These are phyloP conservation scores for Gaillardinia entomophila DNA, from an alignment of 805 yeast species.

Conservation along the genomic window DNA sequence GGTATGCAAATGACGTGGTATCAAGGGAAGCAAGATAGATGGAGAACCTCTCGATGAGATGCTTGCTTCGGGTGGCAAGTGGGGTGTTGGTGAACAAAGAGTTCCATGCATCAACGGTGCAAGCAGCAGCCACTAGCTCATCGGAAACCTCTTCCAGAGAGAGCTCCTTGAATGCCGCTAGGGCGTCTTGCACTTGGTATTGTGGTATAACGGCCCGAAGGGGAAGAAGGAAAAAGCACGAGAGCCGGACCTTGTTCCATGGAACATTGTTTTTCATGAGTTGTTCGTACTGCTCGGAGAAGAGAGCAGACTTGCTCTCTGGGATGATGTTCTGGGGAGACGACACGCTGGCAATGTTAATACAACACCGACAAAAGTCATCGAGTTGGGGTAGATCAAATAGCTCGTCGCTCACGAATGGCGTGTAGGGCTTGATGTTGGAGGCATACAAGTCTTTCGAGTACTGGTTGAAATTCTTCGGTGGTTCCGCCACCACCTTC, in stretches of 20 bases:
- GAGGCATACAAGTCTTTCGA: constrained; percentile 4
- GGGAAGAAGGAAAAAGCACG: constrained; percentile 14
- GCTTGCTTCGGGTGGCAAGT: neutral
- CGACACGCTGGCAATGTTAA: constrained; percentile 7
- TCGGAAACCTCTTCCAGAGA: constrained; percentile 1
- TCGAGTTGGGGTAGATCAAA: constrained; percentile 6
- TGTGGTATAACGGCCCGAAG: constrained; percentile 6
- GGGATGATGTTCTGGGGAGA: constrained; percentile 1
- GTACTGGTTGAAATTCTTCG: neutral
- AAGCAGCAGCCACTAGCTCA: constrained; percentile 10
- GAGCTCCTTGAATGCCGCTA: constrained; percentile 8
- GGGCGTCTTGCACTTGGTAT: constrained; percentile 2
- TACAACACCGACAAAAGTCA: constrained; percentile 12
- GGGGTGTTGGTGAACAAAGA: constrained; percentile 4
- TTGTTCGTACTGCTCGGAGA: constrained; percentile 2
- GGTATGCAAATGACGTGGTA: constrained; percentile 8
- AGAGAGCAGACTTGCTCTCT: neutral
- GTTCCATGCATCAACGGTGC: constrained; percentile 13
- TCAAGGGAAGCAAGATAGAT: constrained; percentile 1
- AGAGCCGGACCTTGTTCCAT: constrained; percentile 9
- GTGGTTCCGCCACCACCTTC: neutral
- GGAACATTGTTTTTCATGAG: no score
- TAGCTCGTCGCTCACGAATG: constrained; percentile 9
- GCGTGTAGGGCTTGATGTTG: constrained; percentile 12
- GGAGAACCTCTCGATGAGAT: neutral